These are phyloP conservation scores for Fusarium nelsonii DNA, from an alignment of 2,329 filamentous ascomycete species.

Conservation along the genomic window DNA sequence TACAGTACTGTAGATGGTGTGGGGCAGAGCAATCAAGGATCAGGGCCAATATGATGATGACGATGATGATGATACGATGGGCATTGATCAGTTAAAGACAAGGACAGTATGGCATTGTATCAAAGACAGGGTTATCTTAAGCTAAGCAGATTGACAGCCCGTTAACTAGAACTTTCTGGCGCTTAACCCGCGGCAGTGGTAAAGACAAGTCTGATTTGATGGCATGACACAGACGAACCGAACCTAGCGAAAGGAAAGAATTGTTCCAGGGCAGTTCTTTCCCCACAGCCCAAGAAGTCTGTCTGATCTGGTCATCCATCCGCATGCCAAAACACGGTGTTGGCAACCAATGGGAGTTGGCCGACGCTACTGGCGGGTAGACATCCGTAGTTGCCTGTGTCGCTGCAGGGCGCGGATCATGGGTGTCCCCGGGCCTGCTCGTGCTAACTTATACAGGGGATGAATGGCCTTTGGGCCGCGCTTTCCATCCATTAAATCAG, in stretches of 20 bases:
- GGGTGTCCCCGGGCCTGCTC: conserved; percentile 27
- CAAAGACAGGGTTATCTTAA: neutral
- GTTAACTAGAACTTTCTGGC: conserved; percentile 38
- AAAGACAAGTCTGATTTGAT: conserved; percentile 6
- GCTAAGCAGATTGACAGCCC: conserved; percentile 25
- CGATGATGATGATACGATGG: neutral
- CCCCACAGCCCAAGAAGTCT: conserved; percentile 27
- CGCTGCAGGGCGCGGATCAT: conserved; percentile 33
- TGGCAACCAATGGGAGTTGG: conserved; percentile 26
- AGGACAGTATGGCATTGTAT: neutral
- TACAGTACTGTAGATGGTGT: conserved; percentile 21
- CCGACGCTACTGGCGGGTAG: conserved; percentile 31
- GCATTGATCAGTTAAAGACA: neutral
- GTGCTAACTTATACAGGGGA: conserved; percentile 29
- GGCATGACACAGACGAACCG: neutral
- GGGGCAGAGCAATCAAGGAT: conserved; percentile 14
- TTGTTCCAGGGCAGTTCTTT: conserved; percentile 27
- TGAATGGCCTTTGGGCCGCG: conserved; percentile 33
- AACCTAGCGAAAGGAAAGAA: neutral
- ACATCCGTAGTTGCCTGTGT: conserved; percentile 20
- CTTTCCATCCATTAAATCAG: conserved; percentile 43
- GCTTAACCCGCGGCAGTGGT: conserved; percentile 38
- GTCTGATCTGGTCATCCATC: conserved; percentile 4
- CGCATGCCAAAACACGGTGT: conserved; percentile 35
- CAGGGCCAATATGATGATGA: conserved; percentile 8